These are phyloP conservation scores for Ammopiptanthus mongolicus DNA, from an alignment of 306 rosid genomes.

Conservation along the genomic window DNA sequence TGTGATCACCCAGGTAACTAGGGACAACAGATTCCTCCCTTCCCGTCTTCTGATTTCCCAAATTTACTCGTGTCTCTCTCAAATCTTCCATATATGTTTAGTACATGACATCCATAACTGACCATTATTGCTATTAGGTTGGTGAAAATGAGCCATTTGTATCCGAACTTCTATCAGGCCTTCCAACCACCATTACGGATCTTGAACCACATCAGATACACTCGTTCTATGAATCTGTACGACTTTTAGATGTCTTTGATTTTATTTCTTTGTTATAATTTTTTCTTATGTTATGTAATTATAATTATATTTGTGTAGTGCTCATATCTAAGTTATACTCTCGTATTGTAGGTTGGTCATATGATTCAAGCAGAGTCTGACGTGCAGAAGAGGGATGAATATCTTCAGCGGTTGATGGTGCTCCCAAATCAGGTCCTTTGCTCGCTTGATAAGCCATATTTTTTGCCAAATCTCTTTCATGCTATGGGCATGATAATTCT, in stretches of 20 bases:
- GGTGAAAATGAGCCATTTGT: conserved; percentile 97
- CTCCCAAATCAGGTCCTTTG: conserved; percentile 82
- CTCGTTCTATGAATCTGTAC: conserved; percentile 92
- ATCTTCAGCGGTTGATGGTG: conserved; percentile 80
- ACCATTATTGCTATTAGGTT: conserved; percentile 47
- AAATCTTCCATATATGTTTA: background rate
- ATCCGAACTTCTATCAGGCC: conserved; percentile 87
- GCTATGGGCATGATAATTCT: background rate
- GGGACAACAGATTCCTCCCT: background rate
- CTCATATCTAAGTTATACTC: background rate
- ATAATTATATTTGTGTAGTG: background rate
- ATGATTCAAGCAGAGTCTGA: conserved; percentile 98
- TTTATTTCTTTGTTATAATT: background rate
- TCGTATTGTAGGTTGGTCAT: conserved; percentile 62
- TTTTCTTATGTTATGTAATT: background rate
- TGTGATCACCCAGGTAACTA: conserved; percentile 75
- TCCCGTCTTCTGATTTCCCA: background rate
- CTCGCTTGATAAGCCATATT: conserved; percentile 1
- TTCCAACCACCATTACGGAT: conserved; percentile 80
- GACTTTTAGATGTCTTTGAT: conserved; percentile 10
- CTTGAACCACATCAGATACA: conserved; percentile 95
- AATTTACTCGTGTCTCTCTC: background rate
- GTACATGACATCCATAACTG: background rate
- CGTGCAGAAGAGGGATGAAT: conserved; percentile 84
- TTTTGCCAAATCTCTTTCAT: background rate